Evolutionary conservation across 805 yeast species (phyloP), one percentile per base, ranked within the genome.

Genomic region (Pichia cabralensis): DNA sequence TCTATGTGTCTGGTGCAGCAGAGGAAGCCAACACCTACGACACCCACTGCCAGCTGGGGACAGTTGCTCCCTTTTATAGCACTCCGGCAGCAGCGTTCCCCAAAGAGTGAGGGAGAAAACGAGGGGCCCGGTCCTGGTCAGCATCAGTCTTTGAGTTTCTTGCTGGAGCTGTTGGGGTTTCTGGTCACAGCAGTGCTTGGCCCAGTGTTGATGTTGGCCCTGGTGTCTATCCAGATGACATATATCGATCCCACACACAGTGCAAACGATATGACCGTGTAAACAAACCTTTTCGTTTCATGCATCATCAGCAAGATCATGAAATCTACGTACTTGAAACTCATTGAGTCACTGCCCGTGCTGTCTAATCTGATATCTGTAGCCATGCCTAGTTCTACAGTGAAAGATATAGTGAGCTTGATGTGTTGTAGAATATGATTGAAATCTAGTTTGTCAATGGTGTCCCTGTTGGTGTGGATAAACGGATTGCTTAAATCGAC

Each of bases 391-490:
- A 89, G 67, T 61, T 89, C 97, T 32, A 74, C 58, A 6, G 79
- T 73, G 44, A 69, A 80, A 1, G 85, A 89, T 8, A 85, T 46
- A 2, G 84, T 79, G 46, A 92, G 62, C 56, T 79, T 83, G 38
- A 77, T 74, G 55, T 84, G 95, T 58, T 89, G 84, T 12, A 63
- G 67, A 63, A 89, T 74, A 53, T 88, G 96, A 28, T 67, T 74
- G 48, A 82, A 74, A 49, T 81, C 79, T 34, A 89, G 65, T 45
- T 80, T 64, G 47, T 86, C 96, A 36, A 89, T 52, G 3, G 95
- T 85, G 52, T 89, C 98, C 55, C 70, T 55, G 1, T 74, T 67
- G 26, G 81, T 69, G 58, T 89, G 98, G 43, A 86, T 80, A 50
- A 64, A 78, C 30, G 77, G 79, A 56, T 74, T 76, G 4, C 76